phyloP scores from a whole-genome alignment of 2,329 filamentous ascomycete genomes.

The Aspergillus terreus region DNA sequence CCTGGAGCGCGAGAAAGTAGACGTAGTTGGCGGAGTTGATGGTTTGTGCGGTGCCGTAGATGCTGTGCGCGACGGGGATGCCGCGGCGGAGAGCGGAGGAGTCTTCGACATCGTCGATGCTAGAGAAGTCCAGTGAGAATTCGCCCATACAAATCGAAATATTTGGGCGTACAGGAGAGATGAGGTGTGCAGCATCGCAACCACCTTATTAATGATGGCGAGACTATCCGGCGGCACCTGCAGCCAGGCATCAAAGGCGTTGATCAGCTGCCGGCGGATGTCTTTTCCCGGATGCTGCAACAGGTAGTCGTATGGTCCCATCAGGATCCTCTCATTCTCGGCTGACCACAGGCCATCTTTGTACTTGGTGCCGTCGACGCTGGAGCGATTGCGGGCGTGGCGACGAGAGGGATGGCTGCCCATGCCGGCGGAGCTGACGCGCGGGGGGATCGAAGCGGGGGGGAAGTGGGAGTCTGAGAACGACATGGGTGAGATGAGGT shows the following conservation, averaged over 20 bases:
- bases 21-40: slow-evolving; percentile 52
- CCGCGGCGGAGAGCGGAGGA: slow-evolving; percentile 47
- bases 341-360: slow-evolving; percentile 35
- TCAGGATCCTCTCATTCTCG: slow-evolving; percentile 41
- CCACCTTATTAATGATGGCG: slow-evolving; percentile 40
- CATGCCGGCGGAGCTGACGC: slow-evolving; percentile 65
- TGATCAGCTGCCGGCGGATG: slow-evolving; percentile 42
- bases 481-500: slow-evolving; percentile 3
- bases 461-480: slow-evolving; percentile 38
- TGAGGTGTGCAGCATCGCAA: slow-evolving; percentile 45
- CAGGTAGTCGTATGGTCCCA: slow-evolving; percentile 46
- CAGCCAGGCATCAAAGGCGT: slow-evolving; percentile 44
- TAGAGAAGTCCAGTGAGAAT: slow-evolving; percentile 9
- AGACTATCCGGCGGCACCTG: slow-evolving; percentile 40
- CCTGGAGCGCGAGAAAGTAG: slow-evolving; percentile 44
- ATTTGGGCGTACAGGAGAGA: slow-evolving; percentile 36
- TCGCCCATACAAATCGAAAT: background rate
- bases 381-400: slow-evolving; percentile 35
- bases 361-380: slow-evolving; percentile 36
- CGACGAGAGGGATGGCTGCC: slow-evolving; percentile 22
- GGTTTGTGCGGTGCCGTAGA: slow-evolving; percentile 50
- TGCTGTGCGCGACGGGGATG: slow-evolving; percentile 46
- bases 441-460: slow-evolving; percentile 67
- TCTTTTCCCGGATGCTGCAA: slow-evolving; percentile 44
- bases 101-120: slow-evolving; percentile 51